Conservation (phyloP, 2,329 filamentous ascomycete species). For the Fusarium zealandicum region DNA sequence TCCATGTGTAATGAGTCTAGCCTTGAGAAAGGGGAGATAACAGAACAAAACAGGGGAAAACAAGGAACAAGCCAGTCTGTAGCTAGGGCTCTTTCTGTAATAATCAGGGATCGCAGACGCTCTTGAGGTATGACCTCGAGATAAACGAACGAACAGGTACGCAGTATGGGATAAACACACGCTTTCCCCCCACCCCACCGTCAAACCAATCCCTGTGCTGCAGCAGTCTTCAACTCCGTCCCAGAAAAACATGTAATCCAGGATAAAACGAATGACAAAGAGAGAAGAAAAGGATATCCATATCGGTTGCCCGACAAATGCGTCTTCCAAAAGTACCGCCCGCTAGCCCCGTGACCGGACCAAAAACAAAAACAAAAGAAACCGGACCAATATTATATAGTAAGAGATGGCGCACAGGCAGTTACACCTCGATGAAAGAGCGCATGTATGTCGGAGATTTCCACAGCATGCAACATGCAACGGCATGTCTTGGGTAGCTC, state of each 20-base stretch:
- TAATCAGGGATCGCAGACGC: constrained; percentile 14
- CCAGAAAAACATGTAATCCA: constrained; percentile 18
- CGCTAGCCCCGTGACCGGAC: constrained; percentile 28
- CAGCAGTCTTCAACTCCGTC: constrained; percentile 27
- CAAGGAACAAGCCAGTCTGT: constrained; percentile 21
- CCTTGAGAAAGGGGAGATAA: constrained; percentile 1
- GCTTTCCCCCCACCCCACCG: constrained; percentile 22
- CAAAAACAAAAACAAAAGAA: constrained; percentile 34
- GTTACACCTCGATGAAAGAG: background rate
- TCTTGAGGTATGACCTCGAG: constrained; percentile 5
- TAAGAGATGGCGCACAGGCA: constrained; percentile 13
- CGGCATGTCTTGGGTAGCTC: constrained; percentile 1
- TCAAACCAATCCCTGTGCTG: constrained; percentile 16
- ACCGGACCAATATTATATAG: constrained; percentile 36
- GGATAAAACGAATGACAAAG: constrained; percentile 19
- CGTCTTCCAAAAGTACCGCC: constrained; percentile 40
- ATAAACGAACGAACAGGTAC: constrained; percentile 9
- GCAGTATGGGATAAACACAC: constrained; percentile 24
- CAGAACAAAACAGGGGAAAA: constrained; percentile 11
- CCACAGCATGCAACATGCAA: background rate
- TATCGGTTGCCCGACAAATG: constrained; percentile 42
- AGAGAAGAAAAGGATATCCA: constrained; percentile 22
- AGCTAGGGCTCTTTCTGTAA: constrained; percentile 17
- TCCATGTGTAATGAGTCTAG: constrained; percentile 8
- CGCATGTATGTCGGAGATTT: background rate